Evolutionary conservation across 805 yeast species (phyloP).

Genomic region (Starmerella khaoyaiensis): DNA sequence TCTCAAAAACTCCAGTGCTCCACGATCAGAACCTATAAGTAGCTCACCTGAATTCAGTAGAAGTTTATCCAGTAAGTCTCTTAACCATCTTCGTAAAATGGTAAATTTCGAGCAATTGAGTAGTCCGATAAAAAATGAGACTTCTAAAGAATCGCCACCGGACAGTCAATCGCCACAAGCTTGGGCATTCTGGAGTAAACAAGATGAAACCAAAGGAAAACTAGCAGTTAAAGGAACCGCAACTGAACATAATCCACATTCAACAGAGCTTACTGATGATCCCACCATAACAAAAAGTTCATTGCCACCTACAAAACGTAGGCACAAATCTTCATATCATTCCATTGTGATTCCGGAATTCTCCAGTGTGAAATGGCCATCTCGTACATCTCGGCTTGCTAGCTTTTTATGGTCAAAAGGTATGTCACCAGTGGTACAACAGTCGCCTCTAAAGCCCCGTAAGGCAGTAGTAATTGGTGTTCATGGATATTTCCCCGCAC

Average conservation of each 20-base stretch:
- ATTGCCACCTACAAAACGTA: constrained; percentile 7
- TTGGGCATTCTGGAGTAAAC: no score
- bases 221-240: constrained; percentile 27
- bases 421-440: constrained; percentile 8
- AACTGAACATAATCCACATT: constrained; percentile 24
- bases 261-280: no score
- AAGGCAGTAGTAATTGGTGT: constrained; percentile 72
- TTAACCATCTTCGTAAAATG: not conserved
- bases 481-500: constrained; percentile 91
- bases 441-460: not conserved
- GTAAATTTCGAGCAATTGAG: no score
- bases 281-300: constrained; percentile 15
- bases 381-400: constrained; percentile 22
- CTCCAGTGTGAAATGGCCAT: constrained; percentile 7
- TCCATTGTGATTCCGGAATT: constrained; percentile 14
- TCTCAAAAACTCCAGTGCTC: constrained; percentile 4
- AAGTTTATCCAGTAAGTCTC: not conserved
- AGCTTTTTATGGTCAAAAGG: constrained; percentile 21
- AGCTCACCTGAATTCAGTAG: constrained; percentile 6
- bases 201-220: no score
- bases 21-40: not conserved
- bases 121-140: no score
- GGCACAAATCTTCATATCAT: constrained; percentile 5
- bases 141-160: no score
- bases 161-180: no score